Percentiles rank a stretch among this genome's conserved stretches.
Evolutionary conservation across 345 rosid species (phyloP).

Genomic region (Kandelia obovata): DNA sequence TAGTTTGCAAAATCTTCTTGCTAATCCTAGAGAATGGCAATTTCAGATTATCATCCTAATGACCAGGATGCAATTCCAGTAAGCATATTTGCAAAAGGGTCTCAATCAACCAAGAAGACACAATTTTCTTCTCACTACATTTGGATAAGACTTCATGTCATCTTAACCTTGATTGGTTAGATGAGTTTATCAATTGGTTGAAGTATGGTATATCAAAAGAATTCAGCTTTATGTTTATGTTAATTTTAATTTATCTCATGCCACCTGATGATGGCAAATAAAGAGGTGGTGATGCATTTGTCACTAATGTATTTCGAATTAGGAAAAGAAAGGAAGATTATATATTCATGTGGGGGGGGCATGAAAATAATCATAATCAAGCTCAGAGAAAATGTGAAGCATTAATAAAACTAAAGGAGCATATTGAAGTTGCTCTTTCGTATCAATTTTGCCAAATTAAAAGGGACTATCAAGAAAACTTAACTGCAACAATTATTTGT

Average conservation of each 20-base stretch:
- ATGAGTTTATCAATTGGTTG: constrained; percentile 3
- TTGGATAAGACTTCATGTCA: not conserved
- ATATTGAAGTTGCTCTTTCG: not conserved
- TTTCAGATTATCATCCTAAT: constrained; percentile 5
- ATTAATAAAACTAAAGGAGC: constrained; percentile 4
- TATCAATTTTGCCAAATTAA: not conserved
- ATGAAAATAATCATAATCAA: not conserved
- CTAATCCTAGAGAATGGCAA: not conserved
- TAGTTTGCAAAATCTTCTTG: not conserved
- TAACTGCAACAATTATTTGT: not conserved
- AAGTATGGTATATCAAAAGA: constrained; percentile 1
- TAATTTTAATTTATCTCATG: not conserved
- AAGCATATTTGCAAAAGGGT: constrained; percentile 5
- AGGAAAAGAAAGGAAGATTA: not conserved
- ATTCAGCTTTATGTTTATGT: constrained; percentile 1
- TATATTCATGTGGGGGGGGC: not conserved
- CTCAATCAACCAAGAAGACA: constrained; percentile 3
- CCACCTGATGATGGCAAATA: not conserved
- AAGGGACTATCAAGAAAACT: not conserved
- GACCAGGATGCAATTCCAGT: not conserved
- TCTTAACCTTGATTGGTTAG: constrained; percentile 3
- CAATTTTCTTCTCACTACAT: not conserved
- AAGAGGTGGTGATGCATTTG: constrained; percentile 1
- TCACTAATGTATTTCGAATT: not conserved
- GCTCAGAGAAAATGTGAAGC: not conserved